Evolutionary conservation across 257 asterid species (phyloP).

Genomic region (Solanum peruvianum): DNA sequence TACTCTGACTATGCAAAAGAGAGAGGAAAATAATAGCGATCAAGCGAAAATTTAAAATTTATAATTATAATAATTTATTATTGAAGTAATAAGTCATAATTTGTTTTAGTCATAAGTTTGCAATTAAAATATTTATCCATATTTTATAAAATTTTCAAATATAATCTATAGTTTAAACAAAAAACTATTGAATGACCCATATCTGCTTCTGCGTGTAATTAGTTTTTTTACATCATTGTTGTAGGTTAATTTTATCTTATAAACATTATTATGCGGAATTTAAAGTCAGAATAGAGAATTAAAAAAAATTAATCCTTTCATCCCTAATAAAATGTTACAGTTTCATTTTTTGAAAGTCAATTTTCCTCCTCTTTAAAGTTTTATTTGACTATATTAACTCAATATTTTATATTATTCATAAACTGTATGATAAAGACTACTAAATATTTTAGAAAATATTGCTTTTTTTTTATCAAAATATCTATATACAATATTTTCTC

Average conservation of each 20-base stretch:
- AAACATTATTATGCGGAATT: neutral
- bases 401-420: neutral
- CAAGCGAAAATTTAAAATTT: neutral
- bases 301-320: neutral
- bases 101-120: neutral
- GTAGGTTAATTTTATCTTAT: neutral
- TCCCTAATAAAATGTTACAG: neutral
- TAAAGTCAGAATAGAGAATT: neutral
- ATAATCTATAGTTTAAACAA: neutral
- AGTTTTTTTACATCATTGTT: neutral
- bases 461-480: neutral
- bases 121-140: neutral
- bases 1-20: neutral
- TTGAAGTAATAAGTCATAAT: neutral
- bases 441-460: too few relatives aligned
- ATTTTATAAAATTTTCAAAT: neutral
- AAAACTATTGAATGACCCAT: neutral
- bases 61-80: neutral
- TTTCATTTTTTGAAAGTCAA: neutral
- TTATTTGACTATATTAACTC: neutral
- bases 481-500: too few relatives aligned
- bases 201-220: neutral
- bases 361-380: neutral
- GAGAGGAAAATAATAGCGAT: neutral
- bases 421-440: neutral